Conservation (phyloP, 2,329 filamentous ascomycete species). For the Talaromyces sp. region DNA sequence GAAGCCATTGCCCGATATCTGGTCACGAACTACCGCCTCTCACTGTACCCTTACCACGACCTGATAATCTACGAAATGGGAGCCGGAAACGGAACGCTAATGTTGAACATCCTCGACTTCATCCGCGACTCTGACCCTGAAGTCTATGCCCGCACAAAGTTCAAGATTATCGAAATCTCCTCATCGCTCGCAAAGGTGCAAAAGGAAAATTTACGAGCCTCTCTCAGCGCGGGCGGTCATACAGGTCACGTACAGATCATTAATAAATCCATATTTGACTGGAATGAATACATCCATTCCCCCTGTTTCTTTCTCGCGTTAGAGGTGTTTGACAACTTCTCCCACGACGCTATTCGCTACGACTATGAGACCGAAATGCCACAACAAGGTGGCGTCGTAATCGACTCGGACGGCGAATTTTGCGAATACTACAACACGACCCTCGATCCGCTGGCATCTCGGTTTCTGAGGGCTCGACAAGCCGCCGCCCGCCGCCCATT, state of each 20-base stretch:
- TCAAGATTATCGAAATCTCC: constrained; percentile 94
- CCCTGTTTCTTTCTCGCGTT: constrained; percentile 97
- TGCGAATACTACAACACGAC: constrained; percentile 85
- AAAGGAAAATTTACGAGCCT: constrained; percentile 62
- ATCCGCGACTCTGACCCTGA: constrained; percentile 84
- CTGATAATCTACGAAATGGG: constrained; percentile 99
- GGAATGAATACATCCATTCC: constrained; percentile 78
- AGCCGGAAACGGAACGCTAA: constrained; percentile 92
- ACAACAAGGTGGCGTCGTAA: constrained; percentile 81
- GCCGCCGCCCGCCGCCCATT: constrained; percentile 56
- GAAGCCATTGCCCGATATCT: constrained; percentile 96
- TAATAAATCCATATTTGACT: constrained; percentile 93
- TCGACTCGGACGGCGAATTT: constrained; percentile 82
- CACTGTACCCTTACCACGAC: constrained; percentile 91
- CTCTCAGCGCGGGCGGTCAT: constrained; percentile 69
- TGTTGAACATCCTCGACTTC: constrained; percentile 97
- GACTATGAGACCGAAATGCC: constrained; percentile 75
- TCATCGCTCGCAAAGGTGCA: constrained; percentile 75
- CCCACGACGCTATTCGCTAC: constrained; percentile 91
- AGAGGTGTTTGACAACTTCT: constrained; percentile 98
- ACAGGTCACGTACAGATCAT: constrained; percentile 85
- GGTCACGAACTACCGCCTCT: constrained; percentile 91
- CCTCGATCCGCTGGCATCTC: constrained; percentile 75
- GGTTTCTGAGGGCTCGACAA: constrained; percentile 80
- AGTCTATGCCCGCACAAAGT: constrained; percentile 90